phyloP scores from a whole-genome alignment of 129 eudicot genomes.

The Lactuca saligna region DNA sequence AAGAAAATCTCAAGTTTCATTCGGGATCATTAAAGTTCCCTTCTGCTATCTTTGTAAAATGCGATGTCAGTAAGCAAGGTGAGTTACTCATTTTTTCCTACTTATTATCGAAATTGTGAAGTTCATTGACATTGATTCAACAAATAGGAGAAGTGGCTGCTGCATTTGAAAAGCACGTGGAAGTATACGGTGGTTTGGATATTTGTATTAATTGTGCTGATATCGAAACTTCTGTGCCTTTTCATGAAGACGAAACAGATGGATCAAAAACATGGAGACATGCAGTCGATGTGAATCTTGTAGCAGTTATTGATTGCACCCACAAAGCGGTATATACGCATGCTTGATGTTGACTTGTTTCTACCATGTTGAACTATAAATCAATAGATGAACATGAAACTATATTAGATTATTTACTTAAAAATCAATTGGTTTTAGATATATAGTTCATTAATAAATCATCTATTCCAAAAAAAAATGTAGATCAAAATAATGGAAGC shows the following conservation, averaged over 20 bases:
- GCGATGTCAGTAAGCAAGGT: slow-evolving; percentile 62
- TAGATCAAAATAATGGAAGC: slow-evolving; percentile 79
- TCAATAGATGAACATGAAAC: too few species aligned
- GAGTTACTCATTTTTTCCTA: slow-evolving; percentile 6
- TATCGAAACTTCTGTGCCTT: slow-evolving; percentile 43
- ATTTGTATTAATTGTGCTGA: slow-evolving; percentile 72
- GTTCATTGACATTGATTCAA: too few species aligned
- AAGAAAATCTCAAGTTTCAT: not conserved
- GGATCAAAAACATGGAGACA: too few species aligned
- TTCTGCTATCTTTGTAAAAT: slow-evolving; percentile 29
- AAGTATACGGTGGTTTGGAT: slow-evolving; percentile 68
- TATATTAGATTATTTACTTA: not conserved
- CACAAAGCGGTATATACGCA: slow-evolving; percentile 58
- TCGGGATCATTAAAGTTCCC: too few species aligned
- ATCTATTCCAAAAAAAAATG: not conserved
- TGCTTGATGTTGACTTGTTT: too few species aligned
- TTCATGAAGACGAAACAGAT: slow-evolving; percentile 32
- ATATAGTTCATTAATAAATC: too few species aligned
- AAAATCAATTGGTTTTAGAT: not conserved
- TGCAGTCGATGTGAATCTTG: too few species aligned
- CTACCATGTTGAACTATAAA: too few species aligned
- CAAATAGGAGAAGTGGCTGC: slow-evolving; percentile 51
- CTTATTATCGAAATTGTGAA: not conserved
- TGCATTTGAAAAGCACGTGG: slow-evolving; percentile 54
- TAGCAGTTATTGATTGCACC: slow-evolving; percentile 53